A percentile compares a stretch with the other conserved stretches of the same genome.
These are phyloP conservation scores for Mortierella sp. DNA, from an alignment of 371 early-diverging fungal genomes.

Conservation along the genomic window DNA sequence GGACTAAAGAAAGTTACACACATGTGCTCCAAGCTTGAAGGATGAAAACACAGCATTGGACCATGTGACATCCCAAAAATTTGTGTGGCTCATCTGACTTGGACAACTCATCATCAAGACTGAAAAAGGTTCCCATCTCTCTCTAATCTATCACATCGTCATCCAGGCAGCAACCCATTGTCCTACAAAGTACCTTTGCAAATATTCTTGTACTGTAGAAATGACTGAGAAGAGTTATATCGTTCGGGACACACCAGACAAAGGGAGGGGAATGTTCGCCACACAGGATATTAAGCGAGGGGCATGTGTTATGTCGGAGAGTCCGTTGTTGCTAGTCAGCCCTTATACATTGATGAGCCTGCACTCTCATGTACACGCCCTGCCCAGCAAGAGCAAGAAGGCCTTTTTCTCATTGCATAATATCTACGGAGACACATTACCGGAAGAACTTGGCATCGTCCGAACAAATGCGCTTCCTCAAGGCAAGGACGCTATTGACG, in stretches of 20 bases:
- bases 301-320: constrained; percentile 17
- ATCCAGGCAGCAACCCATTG: too few relatives aligned
- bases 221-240: constrained; percentile 14
- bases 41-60: too few relatives aligned
- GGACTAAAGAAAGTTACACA: too few relatives aligned
- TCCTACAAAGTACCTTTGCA: too few relatives aligned
- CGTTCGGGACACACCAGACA: constrained; percentile 15
- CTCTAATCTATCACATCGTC: too few relatives aligned
- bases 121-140: too few relatives aligned
- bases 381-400: constrained; percentile 12
- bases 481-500: constrained; percentile 9
- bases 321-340: constrained; percentile 11
- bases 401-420: constrained; percentile 13
- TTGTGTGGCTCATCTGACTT: too few relatives aligned
- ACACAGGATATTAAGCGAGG: constrained; percentile 18
- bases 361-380: constrained; percentile 14
- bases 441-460: constrained; percentile 14
- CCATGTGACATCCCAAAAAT: too few relatives aligned
- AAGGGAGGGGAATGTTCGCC: constrained; percentile 26
- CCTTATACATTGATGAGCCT: background rate
- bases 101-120: too few relatives aligned
- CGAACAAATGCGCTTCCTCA: constrained; percentile 22
- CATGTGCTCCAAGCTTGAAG: too few relatives aligned
- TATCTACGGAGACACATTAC: background rate
- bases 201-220: too few relatives aligned